Percentiles rank a stretch among this genome's conserved stretches.
Evolutionary conservation across 495 filamentous ascomycete species (phyloP).

Genomic region (Aspergillus steynii): DNA sequence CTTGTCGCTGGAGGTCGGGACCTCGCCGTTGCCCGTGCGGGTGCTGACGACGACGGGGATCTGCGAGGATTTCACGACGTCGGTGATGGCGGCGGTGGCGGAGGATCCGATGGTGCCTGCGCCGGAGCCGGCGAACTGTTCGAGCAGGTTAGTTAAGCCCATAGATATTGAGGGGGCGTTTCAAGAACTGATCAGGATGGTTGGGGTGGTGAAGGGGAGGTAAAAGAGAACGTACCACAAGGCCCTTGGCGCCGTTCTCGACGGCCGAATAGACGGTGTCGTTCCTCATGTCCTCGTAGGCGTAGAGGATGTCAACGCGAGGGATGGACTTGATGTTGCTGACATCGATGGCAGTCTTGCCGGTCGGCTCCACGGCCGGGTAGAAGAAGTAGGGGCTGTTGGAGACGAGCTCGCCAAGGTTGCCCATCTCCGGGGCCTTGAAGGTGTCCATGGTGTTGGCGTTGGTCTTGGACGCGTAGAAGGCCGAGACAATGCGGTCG

Average conservation of each 20-base stretch:
- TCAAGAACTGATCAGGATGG: not conserved
- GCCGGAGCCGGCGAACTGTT: slow-evolving; percentile 31
- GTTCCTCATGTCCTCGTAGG: slow-evolving; percentile 39
- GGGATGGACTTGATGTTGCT: slow-evolving; percentile 32
- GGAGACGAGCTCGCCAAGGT: slow-evolving; percentile 46
- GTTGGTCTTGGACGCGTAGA: slow-evolving; percentile 52
- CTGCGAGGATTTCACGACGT: slow-evolving; percentile 16
- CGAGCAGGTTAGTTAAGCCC: not conserved
- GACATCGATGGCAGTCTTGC: slow-evolving; percentile 39
- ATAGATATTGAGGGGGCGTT: too few relatives aligned
- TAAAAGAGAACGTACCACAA: slow-evolving; percentile 34
- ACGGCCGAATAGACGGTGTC: slow-evolving; percentile 36
- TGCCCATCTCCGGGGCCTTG: slow-evolving; percentile 45
- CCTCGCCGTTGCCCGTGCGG: slow-evolving; percentile 34
- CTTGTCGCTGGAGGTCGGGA: slow-evolving; percentile 29
- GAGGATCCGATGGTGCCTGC: slow-evolving; percentile 26
- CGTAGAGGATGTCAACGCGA: slow-evolving; percentile 44
- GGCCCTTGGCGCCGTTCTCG: slow-evolving; percentile 40
- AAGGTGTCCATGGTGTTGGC: slow-evolving; percentile 55
- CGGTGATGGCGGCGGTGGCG: slow-evolving; percentile 21
- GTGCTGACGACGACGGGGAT: slow-evolving; percentile 30
- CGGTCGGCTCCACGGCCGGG: slow-evolving; percentile 34
- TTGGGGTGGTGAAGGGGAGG: not conserved
- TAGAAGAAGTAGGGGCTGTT: slow-evolving; percentile 49
- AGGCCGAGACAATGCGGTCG: slow-evolving; percentile 49